Percentiles rank a stretch among this genome's conserved stretches.
These are phyloP conservation scores for Cladosporium cucumerinum DNA, from an alignment of 2,329 filamentous ascomycete species.

Conservation along the genomic window DNA sequence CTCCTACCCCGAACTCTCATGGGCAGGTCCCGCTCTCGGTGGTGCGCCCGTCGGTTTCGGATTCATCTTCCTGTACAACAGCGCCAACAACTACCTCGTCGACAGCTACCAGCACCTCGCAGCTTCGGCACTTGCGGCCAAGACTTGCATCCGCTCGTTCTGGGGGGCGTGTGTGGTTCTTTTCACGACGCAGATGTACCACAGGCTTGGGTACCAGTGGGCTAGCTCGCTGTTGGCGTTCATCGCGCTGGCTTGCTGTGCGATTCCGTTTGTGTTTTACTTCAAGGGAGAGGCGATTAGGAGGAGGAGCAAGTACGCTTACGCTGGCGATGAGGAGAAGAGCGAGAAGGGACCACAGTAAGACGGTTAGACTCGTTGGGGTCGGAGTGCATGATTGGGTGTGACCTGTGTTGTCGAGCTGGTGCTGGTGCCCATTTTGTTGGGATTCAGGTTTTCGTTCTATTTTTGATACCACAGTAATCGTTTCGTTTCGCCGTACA, in stretches of 20 bases:
- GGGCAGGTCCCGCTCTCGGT: conserved; percentile 48
- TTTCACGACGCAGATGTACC: conserved; percentile 38
- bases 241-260: conserved; percentile 57
- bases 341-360: conserved; percentile 25
- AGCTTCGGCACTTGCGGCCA: conserved; percentile 48
- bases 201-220: conserved; percentile 37
- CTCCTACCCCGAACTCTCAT: conserved; percentile 40
- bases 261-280: conserved; percentile 32
- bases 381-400: neutral
- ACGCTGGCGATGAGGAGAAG: conserved; percentile 49
- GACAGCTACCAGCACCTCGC: conserved; percentile 49
- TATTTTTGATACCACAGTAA: neutral
- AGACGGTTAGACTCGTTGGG: neutral
- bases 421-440: neutral
- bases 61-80: conserved; percentile 46
- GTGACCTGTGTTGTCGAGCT: too few relatives aligned
- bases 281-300: conserved; percentile 29
- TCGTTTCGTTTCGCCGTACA: neutral
- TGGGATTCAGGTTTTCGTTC: neutral
- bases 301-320: conserved; percentile 39
- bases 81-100: conserved; percentile 45
- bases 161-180: conserved; percentile 37
- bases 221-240: conserved; percentile 50
- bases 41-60: conserved; percentile 56
- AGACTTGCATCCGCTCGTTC: conserved; percentile 38